Evolutionary conservation across 1,284 basidiomycete species (phyloP).

Genomic region (Tylopilus orsonianus): DNA sequence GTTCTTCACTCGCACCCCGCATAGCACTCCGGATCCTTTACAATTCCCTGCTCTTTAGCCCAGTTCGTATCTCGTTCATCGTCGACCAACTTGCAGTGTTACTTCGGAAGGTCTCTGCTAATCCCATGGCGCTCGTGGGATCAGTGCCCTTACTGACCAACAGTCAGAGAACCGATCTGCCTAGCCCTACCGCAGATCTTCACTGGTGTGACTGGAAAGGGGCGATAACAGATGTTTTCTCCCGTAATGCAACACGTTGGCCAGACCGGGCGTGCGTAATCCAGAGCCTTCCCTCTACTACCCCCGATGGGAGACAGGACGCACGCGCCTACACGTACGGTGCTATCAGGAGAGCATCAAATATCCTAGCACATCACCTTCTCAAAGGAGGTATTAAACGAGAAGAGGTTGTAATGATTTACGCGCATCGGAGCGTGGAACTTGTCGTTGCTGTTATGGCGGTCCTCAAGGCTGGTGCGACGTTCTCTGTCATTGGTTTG

Average conservation of each 20-base stretch:
- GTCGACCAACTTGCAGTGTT: conserved; percentile 87
- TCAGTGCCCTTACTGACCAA: conserved; percentile 81
- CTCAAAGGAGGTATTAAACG: conserved; percentile 83
- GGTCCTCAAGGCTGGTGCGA: conserved; percentile 94
- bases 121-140: conserved; percentile 65
- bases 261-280: conserved; percentile 85
- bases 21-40: conserved; percentile 87
- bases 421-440: conserved; percentile 95
- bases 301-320: conserved; percentile 49
- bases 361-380: conserved; percentile 91
- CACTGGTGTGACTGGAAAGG: conserved; percentile 98
- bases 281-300: conserved; percentile 61
- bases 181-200: conserved; percentile 86
- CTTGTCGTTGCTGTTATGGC: conserved; percentile 98
- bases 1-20: conserved; percentile 72
- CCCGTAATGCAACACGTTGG: conserved; percentile 72
- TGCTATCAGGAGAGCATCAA: conserved; percentile 83
- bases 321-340: conserved; percentile 74
- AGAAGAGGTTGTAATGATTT: conserved; percentile 99
- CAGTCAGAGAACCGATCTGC: conserved; percentile 70
- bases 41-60: conserved; percentile 93
- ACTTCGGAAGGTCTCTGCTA: conserved; percentile 69
- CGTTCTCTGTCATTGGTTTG: conserved; percentile 95
- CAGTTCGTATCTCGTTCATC: conserved; percentile 73
- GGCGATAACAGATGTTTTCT: conserved; percentile 93